These are phyloP conservation scores for Prunus padus DNA, from an alignment of 306 rosid genomes.

Conservation along the genomic window DNA sequence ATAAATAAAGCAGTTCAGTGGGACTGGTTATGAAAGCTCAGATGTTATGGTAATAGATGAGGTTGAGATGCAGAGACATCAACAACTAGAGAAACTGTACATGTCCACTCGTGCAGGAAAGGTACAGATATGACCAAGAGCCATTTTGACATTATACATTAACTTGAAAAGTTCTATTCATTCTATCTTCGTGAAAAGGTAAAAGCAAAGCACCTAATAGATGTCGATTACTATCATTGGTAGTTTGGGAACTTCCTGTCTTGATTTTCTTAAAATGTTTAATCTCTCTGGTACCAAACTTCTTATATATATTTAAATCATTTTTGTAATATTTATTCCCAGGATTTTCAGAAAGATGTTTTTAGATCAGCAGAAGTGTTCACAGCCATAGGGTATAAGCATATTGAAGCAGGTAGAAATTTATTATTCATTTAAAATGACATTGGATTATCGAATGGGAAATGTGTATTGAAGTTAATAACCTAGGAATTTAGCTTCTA, in stretches of 20 bases:
- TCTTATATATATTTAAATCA: not conserved
- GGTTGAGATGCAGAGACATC: conserved; percentile 94
- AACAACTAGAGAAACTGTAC: conserved; percentile 77
- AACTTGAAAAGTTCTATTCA: not conserved
- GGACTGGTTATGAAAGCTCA: conserved; percentile 86
- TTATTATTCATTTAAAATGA: too few species aligned
- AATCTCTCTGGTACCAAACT: not conserved
- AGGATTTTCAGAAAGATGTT: conserved; percentile 93
- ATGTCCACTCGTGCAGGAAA: conserved; percentile 83
- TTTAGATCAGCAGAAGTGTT: conserved; percentile 86
- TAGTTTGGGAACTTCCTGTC: not conserved
- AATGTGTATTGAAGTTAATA: too few species aligned
- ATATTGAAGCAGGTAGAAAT: conserved; percentile 87
- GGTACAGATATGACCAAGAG: conserved; percentile 37
- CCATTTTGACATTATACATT: not conserved
- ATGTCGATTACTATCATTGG: not conserved
- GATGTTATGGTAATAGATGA: conserved; percentile 90
- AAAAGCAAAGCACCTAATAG: not conserved
- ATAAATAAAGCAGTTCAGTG: conserved; percentile 72
- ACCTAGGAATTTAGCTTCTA: too few species aligned
- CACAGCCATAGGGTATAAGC: conserved; percentile 76
- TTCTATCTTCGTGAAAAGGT: not conserved
- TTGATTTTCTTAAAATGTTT: not conserved
- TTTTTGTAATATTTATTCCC: conserved; percentile 10
- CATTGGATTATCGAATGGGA: too few species aligned